phyloP scores from a whole-genome alignment of 805 yeast genomes.

The Metschnikowia lunata region DNA sequence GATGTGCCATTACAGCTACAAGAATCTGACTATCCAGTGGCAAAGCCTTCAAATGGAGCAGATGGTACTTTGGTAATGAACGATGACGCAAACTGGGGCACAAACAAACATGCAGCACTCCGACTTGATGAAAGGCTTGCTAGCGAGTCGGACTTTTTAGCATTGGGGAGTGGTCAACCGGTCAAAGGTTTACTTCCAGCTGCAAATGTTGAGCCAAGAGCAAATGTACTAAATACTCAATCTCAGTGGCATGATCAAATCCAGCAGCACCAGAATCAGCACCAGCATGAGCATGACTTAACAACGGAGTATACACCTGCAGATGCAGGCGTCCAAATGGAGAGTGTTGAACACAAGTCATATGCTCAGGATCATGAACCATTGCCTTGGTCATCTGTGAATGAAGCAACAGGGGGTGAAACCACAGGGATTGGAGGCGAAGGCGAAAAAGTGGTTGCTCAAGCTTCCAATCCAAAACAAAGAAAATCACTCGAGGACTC shows the following conservation, averaged over 20 bases:
- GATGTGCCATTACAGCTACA: neutral
- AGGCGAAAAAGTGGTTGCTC: neutral
- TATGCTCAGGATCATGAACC: neutral
- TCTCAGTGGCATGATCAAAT: neutral
- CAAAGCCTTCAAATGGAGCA: neutral
- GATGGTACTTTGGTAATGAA: neutral
- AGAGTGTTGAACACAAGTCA: neutral
- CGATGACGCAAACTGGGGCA: neutral
- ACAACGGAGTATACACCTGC: too few species aligned
- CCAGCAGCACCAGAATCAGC: neutral
- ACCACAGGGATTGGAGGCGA: neutral
- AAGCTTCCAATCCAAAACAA: neutral
- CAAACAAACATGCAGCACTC: neutral
- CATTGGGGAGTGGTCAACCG: neutral
- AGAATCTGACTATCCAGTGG: conserved; percentile 1
- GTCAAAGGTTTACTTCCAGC: neutral
- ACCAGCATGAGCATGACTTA: neutral
- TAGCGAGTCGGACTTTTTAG: neutral
- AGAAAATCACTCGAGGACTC: neutral
- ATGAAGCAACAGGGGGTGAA: neutral
- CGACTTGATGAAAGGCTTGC: neutral
- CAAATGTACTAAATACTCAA: neutral
- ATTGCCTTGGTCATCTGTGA: neutral
- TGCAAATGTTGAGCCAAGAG: neutral
- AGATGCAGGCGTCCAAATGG: too few species aligned